Base-by-base conservation (phyloP, 345 rosid species). In the Microthlaspi erraticum region DNA sequence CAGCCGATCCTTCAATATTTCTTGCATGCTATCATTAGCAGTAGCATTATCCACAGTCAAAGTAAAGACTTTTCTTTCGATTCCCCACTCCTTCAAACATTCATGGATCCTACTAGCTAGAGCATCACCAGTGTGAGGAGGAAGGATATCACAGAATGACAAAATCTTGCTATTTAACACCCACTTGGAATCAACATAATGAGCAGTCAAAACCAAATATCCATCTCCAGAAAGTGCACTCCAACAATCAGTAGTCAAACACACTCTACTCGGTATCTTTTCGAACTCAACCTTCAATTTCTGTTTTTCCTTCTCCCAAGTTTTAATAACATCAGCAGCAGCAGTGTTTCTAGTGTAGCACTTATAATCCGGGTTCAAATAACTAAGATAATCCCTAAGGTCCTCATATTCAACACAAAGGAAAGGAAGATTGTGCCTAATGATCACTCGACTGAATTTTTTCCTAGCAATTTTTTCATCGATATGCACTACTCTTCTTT, bases 301-400 rank as follows among this genome's bases (percentile, higher is more conserved):
- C 0, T 34, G 8, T 17, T 56, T 10, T 20, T 20, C 23, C 23
- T n/a, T n/a, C n/a, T n/a, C n/a, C n/a, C n/a, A n/a, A n/a, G n/a
- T n/a, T n/a, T 34, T 56, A 16, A 56, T 3, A 7, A 56, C n/a
- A 36, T 34, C 43, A 33, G 44, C 31, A 9, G 29, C 61, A 36
- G 4, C 61, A 1, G 61, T 56, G 43, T 56, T 56, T 54, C 11
- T 54, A 32, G 20, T 54, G 14, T 54, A 54, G 32, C 20, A 8
- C 20, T 32, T 7, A 32, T 56, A 56, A 10, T 56, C 29, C 4
- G 14, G 43, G 17, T 57, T 57, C 31, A 57, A 17, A 19, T 57
- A 57, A 57, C 31, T 37, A 37, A 57, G 23, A 7, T 2, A 36
- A 17, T 57, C 32, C 31, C 32, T 57, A 6, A 37, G 10, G 31